Percentiles rank a stretch among this genome's conserved stretches.
phyloP scores from a whole-genome alignment of 2,329 filamentous ascomycete species.

The Thelonectria olida region DNA sequence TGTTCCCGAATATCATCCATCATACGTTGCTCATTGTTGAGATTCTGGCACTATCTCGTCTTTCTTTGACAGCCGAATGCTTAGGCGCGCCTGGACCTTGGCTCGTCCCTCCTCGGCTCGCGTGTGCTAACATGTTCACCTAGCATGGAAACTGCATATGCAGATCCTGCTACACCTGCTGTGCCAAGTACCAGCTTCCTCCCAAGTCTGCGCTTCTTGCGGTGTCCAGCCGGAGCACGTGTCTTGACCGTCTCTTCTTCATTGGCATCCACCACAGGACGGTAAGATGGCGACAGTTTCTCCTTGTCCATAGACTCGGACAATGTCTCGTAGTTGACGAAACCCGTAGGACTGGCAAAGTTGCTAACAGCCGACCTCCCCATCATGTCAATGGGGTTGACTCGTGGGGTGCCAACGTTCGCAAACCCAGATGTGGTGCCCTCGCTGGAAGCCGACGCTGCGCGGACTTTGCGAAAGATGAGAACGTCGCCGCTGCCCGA shows the following conservation, averaged over 20 bases:
- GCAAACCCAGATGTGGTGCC: neutral
- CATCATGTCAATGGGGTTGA: slow-evolving; percentile 70
- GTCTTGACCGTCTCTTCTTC: slow-evolving; percentile 59
- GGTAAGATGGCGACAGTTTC: slow-evolving; percentile 46
- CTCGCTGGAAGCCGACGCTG: slow-evolving; percentile 24
- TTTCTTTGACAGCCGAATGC: neutral
- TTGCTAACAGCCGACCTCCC: slow-evolving; percentile 59
- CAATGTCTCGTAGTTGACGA: slow-evolving; percentile 67
- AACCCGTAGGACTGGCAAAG: slow-evolving; percentile 72
- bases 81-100: slow-evolving; percentile 48
- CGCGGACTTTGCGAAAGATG: slow-evolving; percentile 69
- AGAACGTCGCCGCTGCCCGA: slow-evolving; percentile 71
- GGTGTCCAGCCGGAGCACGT: slow-evolving; percentile 40
- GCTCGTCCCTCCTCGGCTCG: slow-evolving; percentile 49
- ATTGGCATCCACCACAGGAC: slow-evolving; percentile 53
- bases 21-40: too few species aligned
- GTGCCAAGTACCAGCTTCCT: slow-evolving; percentile 64
- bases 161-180: slow-evolving; percentile 61
- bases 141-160: slow-evolving; percentile 68
- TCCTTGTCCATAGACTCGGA: slow-evolving; percentile 41
- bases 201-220: slow-evolving; percentile 51
- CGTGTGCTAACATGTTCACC: slow-evolving; percentile 65
- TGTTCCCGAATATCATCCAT: too few species aligned
- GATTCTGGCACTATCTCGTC: too few species aligned
- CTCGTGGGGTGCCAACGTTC: slow-evolving; percentile 3